Conservation (phyloP, 441 rosid species). For the Adansonia madagascariensis region DNA sequence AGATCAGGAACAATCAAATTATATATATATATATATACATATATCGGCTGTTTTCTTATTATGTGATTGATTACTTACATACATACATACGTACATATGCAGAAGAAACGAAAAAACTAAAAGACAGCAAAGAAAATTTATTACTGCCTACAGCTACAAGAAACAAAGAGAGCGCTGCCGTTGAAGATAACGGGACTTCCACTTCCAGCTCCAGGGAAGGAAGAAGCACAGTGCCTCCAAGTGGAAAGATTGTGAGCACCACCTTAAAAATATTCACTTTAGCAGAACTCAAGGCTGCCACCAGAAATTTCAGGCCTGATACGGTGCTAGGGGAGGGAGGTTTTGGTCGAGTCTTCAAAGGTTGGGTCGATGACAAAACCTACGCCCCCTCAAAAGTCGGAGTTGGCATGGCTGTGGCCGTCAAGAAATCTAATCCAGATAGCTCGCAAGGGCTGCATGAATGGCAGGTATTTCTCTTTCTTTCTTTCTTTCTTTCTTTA, state of each 20-base stretch:
- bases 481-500: neutral
- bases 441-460: conserved; percentile 55
- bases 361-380: conserved; percentile 65
- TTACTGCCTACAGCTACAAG: neutral
- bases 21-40: neutral
- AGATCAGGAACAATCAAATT: no score
- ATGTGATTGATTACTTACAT: neutral
- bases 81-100: neutral
- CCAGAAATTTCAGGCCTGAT: conserved; percentile 62
- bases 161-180: neutral
- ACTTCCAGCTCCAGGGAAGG: neutral
- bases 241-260: conserved; percentile 32
- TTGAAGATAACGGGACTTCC: neutral
- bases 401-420: conserved; percentile 60
- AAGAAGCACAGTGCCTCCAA: conserved; percentile 13
- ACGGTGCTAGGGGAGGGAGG: conserved; percentile 70
- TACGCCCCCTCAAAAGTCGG: conserved; percentile 64
- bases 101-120: neutral
- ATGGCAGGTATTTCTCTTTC: conserved; percentile 51
- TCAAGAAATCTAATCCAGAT: conserved; percentile 60
- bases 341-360: conserved; percentile 69
- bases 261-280: conserved; percentile 50
- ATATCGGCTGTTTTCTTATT: neutral
- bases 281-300: conserved; percentile 48
- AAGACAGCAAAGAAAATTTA: conserved; percentile 15